Percentiles rank a stretch among this genome's conserved stretches.
Conservation (phyloP, 306 rosid species). For the Dryas octopetala region DNA sequence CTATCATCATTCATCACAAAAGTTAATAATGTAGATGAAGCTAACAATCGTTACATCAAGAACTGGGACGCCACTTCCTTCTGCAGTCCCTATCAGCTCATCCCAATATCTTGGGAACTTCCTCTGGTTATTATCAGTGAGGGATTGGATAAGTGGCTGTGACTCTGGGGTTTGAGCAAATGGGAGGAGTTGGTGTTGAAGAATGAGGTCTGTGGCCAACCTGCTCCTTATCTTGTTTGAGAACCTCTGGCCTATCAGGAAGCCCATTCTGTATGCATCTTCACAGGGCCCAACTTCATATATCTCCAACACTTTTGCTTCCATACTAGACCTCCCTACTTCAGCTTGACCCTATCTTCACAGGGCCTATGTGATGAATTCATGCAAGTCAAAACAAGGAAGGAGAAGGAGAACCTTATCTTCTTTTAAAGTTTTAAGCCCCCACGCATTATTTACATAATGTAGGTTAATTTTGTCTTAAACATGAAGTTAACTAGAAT, state of each 20-base stretch:
- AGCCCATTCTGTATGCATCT: constrained; percentile 49
- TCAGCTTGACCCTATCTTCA: not conserved
- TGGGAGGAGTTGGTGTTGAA: constrained; percentile 63
- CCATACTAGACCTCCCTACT: constrained; percentile 16
- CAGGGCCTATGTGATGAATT: not conserved
- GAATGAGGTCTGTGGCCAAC: constrained; percentile 52
- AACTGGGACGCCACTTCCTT: constrained; percentile 67
- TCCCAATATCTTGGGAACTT: constrained; percentile 73
- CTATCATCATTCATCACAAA: too few relatives aligned
- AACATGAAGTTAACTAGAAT: too few relatives aligned
- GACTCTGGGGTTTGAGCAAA: constrained; percentile 56
- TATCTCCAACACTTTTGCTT: constrained; percentile 31
- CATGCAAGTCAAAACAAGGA: not conserved
- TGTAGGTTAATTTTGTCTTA: too few relatives aligned
- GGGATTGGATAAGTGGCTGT: constrained; percentile 51
- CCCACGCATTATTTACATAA: too few relatives aligned
- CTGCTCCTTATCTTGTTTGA: constrained; percentile 51
- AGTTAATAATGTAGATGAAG: too few relatives aligned
- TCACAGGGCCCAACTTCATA: constrained; percentile 37
- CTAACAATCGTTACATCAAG: constrained; percentile 50
- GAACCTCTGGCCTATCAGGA: constrained; percentile 63
- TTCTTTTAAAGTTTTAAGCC: not conserved
- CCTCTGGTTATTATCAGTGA: constrained; percentile 40
- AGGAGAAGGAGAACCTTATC: constrained; percentile 8
- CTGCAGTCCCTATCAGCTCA: constrained; percentile 64